Evolutionary conservation across 2,329 filamentous ascomycete species (phyloP), one percentile per base, ranked within the genome.

Genomic region (Monosporascus cannonballus): DNA sequence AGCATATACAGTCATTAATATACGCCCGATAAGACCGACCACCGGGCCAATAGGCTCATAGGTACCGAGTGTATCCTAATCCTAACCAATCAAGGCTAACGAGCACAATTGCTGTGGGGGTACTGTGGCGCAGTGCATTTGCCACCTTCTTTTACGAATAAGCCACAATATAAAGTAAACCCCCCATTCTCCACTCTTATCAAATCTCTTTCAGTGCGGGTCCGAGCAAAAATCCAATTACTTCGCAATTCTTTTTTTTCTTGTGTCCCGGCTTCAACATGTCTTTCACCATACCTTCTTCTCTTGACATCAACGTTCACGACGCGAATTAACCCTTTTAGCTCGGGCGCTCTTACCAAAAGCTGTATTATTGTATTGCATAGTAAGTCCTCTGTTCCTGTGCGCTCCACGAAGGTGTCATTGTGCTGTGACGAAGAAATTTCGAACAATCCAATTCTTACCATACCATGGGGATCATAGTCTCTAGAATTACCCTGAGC

Each of bases 381-480:
- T 30, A 17, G 42, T 46, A 46, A 46, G 42, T 46, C 5, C 6
- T n/a, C 24, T 30, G 7, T 27, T 24, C 17, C 11, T 46, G 24
- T 4, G 24, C 9, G 24, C 9, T 8, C 15, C 15, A 36, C 25
- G 4, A 34, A 48, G 17, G 36, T 47, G 44, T 47, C 49, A 47
- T 53, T 56, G 68, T 73, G 67, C 71, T 59, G 60, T 75, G 74
- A 77, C 71, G 74, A 76, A 66, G 50, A 56, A 68, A 62, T 60
- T 68, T 70, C 69, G 77, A 82, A 81, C 79, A 83, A 83, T 83
- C 80, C 80, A 83, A 83, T 71, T 77, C 79, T 77, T 78, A 83
- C 79, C 69, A 64, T 63, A 67, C 67, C 71, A 75, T 83, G 80
- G 79, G 79, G 79, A 81, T 69, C 64, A 56, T 70, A 69, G 67